Evolutionary conservation across 139 green algal species (phyloP), one percentile per base, ranked within the genome.

Genomic region (Dunaliella sp.): DNA sequence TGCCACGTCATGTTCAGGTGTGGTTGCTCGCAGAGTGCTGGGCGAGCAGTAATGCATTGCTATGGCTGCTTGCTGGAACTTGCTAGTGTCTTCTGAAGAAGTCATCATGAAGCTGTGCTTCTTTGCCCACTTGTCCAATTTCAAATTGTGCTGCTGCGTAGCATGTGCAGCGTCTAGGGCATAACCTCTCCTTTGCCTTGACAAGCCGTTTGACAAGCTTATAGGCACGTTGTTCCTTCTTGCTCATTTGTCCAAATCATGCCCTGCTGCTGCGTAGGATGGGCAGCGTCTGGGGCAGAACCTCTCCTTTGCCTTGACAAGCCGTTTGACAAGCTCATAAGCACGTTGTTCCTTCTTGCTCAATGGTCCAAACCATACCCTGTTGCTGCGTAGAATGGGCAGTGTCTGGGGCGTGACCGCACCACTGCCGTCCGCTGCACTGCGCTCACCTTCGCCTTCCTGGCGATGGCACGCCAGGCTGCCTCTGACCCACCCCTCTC

Each of bases 1-100:
- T 74, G 57, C 36, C 81, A 77, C 35, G 25, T 81, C 36, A 79
- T 86, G 74, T 36, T 86, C 36, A 86, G 37, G 83, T 86, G 59
- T 16, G n/a, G n/a, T n/a, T n/a, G n/a, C n/a, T n/a, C n/a, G n/a
- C n/a, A n/a, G n/a, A n/a, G n/a, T n/a, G n/a, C n/a, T n/a, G n/a
- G n/a, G n/a, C n/a, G n/a, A n/a, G n/a, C n/a, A n/a, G n/a, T n/a
- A n/a, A n/a, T n/a, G n/a, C n/a, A n/a, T n/a, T n/a, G n/a, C n/a
- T n/a, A n/a, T n/a, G n/a, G n/a, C n/a, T n/a, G n/a, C n/a, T n/a
- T n/a, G n/a, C n/a, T n/a, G n/a, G n/a, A n/a, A n/a, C n/a, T n/a
- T n/a, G n/a, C n/a, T n/a, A n/a, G n/a, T n/a, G n/a, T n/a, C n/a
- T n/a, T n/a, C n/a, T n/a, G n/a, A n/a, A n/a, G n/a, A n/a, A n/a